These are phyloP conservation scores for Pontederia paniculata DNA, from an alignment of 176 grass and related monocot species.

Conservation along the genomic window DNA sequence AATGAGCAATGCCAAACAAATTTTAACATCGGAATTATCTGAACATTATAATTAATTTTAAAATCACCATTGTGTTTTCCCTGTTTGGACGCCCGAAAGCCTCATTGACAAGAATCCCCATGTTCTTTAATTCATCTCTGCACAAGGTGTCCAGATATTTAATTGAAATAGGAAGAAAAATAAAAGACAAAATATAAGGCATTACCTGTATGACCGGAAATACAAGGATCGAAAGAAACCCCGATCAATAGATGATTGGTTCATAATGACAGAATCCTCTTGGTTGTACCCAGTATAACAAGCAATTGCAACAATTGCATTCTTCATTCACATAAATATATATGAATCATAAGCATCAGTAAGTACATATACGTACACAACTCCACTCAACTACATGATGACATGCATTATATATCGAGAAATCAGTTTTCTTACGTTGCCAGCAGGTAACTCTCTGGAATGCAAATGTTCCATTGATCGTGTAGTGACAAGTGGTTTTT, in stretches of 20 bases:
- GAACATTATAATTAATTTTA: too few species aligned
- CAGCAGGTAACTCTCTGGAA: conserved; percentile 94
- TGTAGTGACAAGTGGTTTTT: conserved; percentile 97
- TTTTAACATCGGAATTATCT: too few species aligned
- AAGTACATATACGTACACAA: too few species aligned
- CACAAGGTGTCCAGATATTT: not conserved
- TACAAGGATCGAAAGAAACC: conserved; percentile 92
- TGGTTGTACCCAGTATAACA: conserved; percentile 99
- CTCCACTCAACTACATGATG: too few species aligned
- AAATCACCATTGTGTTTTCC: conserved; percentile 81
- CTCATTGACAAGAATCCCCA: conserved; percentile 96
- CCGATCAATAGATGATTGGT: conserved; percentile 98
- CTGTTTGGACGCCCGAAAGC: conserved; percentile 93
- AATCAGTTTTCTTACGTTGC: conserved; percentile 56
- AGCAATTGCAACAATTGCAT: conserved; percentile 99
- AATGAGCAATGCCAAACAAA: not conserved
- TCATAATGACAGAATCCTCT: conserved; percentile 99
- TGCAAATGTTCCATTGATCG: conserved; percentile 99
- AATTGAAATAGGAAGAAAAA: not conserved
- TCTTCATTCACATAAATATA: conserved; percentile 33
- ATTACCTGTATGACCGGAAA: conserved; percentile 92
- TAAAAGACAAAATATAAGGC: not conserved
- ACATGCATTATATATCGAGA: too few species aligned
- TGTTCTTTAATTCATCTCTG: conserved; percentile 99
- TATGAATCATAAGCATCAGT: too few species aligned